Percentiles rank a stretch among this genome's conserved stretches.
Evolutionary conservation across 768 basidiomycete species (phyloP).

Genomic region (Russula lepida): DNA sequence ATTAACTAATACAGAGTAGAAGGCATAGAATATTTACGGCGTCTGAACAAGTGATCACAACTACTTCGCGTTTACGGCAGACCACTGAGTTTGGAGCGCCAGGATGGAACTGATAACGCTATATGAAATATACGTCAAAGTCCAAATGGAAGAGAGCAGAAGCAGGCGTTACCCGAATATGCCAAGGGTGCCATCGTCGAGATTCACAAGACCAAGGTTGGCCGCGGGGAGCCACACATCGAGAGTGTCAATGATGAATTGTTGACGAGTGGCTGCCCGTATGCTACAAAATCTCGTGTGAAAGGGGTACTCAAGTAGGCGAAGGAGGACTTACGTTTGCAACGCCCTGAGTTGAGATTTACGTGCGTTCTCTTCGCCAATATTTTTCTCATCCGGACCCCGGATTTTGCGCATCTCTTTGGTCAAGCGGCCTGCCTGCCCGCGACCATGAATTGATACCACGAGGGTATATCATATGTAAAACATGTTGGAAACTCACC

Average conservation of each 20-base stretch:
- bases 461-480: neutral
- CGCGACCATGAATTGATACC: neutral
- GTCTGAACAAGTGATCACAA: neutral
- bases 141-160: neutral
- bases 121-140: conserved; percentile 5
- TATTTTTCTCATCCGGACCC: conserved; percentile 55
- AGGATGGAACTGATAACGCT: conserved; percentile 49
- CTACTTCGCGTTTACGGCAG: conserved; percentile 12
- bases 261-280: conserved; percentile 58
- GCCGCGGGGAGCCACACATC: conserved; percentile 90
- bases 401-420: conserved; percentile 51
- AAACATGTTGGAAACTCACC: conserved; percentile 29
- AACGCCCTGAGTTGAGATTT: conserved; percentile 55
- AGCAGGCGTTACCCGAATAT: conserved; percentile 62
- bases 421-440: conserved; percentile 51
- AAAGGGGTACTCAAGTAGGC: conserved; percentile 1
- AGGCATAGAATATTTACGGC: neutral
- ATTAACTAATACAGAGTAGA: neutral
- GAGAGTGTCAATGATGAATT: conserved; percentile 75
- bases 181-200: conserved; percentile 84
- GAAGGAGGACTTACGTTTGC: conserved; percentile 36
- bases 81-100: conserved; percentile 19
- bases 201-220: conserved; percentile 59
- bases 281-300: conserved; percentile 34
- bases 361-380: conserved; percentile 55